Percentiles rank a stretch among this genome's conserved stretches.
Evolutionary conservation across 495 filamentous ascomycete genomes (phyloP).

Genomic region (Cercophora scortea): DNA sequence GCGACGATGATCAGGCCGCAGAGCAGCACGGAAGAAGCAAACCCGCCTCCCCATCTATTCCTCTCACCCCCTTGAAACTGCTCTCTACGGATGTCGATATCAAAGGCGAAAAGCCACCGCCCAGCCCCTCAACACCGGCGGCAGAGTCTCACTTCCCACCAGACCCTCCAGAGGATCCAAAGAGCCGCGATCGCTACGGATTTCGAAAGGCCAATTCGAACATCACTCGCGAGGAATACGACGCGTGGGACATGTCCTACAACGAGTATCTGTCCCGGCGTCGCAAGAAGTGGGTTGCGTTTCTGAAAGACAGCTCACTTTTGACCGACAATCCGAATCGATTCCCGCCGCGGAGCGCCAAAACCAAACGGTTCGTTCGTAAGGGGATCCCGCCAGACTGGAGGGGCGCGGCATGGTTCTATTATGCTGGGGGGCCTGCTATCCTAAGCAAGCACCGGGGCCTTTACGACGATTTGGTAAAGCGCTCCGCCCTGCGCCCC

Average conservation of each 20-base stretch:
- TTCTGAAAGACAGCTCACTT: constrained; percentile 70
- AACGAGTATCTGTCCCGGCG: constrained; percentile 59
- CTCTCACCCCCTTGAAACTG: neutral
- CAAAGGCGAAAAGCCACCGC: neutral
- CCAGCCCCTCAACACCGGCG: constrained; percentile 7
- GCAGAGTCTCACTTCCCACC: constrained; percentile 11
- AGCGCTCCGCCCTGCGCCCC: constrained; percentile 26
- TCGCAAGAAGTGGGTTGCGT: constrained; percentile 69
- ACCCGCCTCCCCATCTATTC: constrained; percentile 1
- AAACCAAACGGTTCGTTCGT: constrained; percentile 80
- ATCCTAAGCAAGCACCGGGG: constrained; percentile 65
- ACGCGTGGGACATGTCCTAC: constrained; percentile 72
- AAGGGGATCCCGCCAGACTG: constrained; percentile 95
- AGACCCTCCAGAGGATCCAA: constrained; percentile 24
- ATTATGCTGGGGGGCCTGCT: constrained; percentile 84
- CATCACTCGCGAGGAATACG: constrained; percentile 66
- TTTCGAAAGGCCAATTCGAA: constrained; percentile 85
- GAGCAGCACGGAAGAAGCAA: neutral
- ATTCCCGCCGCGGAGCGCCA: constrained; percentile 73
- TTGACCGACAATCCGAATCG: constrained; percentile 59
- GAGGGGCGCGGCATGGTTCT: constrained; percentile 94
- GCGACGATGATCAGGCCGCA: constrained; percentile 7
- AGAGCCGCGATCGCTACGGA: constrained; percentile 71
- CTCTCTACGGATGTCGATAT: neutral
- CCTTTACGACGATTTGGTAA: constrained; percentile 62